Evolutionary conservation across 345 rosid species (phyloP).

Genomic region (Corymbia maculata): DNA sequence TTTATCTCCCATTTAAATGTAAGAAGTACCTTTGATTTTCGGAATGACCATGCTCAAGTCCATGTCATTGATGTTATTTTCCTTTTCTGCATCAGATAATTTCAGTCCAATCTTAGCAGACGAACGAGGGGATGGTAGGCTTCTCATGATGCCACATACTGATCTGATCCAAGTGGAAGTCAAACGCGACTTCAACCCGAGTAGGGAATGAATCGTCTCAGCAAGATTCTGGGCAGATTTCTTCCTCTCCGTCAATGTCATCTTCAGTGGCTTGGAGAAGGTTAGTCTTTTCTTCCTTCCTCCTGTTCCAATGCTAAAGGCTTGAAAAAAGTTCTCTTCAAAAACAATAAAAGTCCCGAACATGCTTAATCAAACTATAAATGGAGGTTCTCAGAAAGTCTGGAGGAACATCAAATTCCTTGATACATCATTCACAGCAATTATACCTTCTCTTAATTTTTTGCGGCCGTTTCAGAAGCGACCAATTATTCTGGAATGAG

Average conservation of each 20-base stretch:
- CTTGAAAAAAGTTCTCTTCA: not conserved
- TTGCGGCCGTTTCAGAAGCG: not conserved
- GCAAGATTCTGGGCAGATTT: constrained; percentile 29
- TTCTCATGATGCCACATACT: constrained; percentile 38
- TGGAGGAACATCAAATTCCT: not conserved
- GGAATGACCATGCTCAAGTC: not conserved
- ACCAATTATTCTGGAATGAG: not conserved
- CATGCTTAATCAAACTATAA: not conserved
- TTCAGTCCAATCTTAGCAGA: not conserved
- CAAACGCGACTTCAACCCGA: constrained; percentile 48
- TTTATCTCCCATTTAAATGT: not conserved
- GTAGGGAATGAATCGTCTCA: constrained; percentile 54
- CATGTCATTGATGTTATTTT: not conserved
- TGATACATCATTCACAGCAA: not conserved
- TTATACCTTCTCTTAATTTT: not conserved
- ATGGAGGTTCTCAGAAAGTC: not conserved
- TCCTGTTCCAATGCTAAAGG: not conserved
- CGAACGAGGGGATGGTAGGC: not conserved
- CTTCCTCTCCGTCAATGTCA: constrained; percentile 8
- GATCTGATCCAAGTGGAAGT: constrained; percentile 57
- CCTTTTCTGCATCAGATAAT: not conserved
- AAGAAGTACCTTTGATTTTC: not conserved
- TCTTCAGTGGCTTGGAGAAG: not conserved
- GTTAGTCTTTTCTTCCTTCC: not conserved
- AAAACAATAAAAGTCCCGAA: not conserved